Evolutionary conservation across 2,329 filamentous ascomycete genomes (phyloP).

Genomic region (Hypoxylon sp.): DNA sequence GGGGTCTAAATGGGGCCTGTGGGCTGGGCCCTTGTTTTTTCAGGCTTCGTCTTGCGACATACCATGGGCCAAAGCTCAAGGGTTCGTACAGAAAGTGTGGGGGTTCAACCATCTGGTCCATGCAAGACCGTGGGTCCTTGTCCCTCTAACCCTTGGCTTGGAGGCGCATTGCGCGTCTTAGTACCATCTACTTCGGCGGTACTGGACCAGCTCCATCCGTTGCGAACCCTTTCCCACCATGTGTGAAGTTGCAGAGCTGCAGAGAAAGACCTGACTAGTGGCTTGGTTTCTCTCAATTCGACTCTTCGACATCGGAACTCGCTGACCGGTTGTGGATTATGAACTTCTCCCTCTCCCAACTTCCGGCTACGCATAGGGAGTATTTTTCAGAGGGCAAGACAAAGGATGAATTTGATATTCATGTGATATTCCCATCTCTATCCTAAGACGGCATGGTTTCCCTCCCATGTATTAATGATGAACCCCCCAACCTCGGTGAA

Average conservation of each 20-base stretch:
- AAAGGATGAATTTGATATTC: conserved; percentile 20
- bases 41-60: conserved; percentile 31
- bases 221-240: conserved; percentile 45
- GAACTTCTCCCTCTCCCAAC: conserved; percentile 25
- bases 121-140: conserved; percentile 37
- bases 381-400: conserved; percentile 12
- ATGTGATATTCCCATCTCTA: conserved; percentile 29
- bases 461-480: conserved; percentile 7
- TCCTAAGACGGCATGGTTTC: conserved; percentile 14
- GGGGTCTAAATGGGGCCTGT: conserved; percentile 37
- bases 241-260: conserved; percentile 26
- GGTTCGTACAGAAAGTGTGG: conserved; percentile 46
- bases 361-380: conserved; percentile 23
- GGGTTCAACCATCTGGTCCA: conserved; percentile 42
- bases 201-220: conserved; percentile 28
- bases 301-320: conserved; percentile 44
- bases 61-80: conserved; percentile 24
- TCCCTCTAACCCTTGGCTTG: conserved; percentile 32
- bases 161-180: conserved; percentile 41
- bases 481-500: conserved; percentile 41
- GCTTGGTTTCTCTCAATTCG: conserved; percentile 9
- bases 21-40: conserved; percentile 34
- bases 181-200: conserved; percentile 44
- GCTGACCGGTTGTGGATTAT: conserved; percentile 34
- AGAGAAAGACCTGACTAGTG: conserved; percentile 22